Evolutionary conservation across 2,329 filamentous ascomycete genomes (phyloP), one percentile per base, ranked within the genome.

Genomic region (Colletotrichum orchidophilum): DNA sequence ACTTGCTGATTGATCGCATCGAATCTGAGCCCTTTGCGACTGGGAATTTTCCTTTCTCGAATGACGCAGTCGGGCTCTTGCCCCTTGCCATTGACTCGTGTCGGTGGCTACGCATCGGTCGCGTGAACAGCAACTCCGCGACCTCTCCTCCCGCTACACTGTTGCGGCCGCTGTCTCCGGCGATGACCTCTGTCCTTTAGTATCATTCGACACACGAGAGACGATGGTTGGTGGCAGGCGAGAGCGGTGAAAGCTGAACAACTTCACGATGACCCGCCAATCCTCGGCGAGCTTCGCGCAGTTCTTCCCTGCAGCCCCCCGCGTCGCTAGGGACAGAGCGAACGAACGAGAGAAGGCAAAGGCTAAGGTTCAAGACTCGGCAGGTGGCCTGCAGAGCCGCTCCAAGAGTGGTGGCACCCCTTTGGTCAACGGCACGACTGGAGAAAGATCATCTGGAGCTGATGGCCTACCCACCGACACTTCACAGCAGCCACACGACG

Each of bases 291-390:
- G 92, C 85, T 95, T 95, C 87, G 93, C 92, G 84, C 91, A 95
- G 84, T 96, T 94, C 88, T 95, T 95, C 83, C 93, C 93, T 76
- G 90, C 92, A 80, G 93, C 93, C 79, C 93, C 93, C 76, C 89
- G 90, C 77, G 90, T 90, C 70, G 86, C 87, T 67, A 85, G 85
- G 81, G 86, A 89, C 79, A 86, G 86, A 77, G 86, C 87, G 74
- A 87, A 86, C 79, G 88, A 91, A 80, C 86, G 89, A 79, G 88
- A 90, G 79, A 91, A 87, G 81, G 85, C 87, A 84, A 90, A 84
- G 81, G 81, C 82, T 71, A 84, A 83, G 75, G 82, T 82, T 63
- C 81, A 82, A 77, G 80, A 80, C 42, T 74, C 78, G 61, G 67
- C 78, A 11, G 72, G 75, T 24, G 71, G 76, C 26, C 66, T 66